phyloP scores from a whole-genome alignment of 148 eudicot genomes.

The Gaultheria prostrata region DNA sequence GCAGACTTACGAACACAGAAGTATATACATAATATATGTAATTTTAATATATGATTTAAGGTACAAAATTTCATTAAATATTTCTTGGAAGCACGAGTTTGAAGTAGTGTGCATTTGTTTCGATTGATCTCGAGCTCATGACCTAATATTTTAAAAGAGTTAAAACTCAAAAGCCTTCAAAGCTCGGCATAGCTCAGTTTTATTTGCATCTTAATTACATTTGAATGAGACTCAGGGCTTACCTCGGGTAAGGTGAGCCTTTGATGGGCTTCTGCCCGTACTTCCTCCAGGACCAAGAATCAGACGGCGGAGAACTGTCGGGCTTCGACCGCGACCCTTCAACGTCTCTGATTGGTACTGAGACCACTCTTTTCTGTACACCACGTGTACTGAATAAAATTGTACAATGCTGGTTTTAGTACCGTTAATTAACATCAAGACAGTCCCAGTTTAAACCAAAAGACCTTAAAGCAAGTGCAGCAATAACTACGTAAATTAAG shows the following conservation, averaged over 20 bases:
- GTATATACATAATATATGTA: too few species aligned
- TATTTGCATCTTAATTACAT: too few species aligned
- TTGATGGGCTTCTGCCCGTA: slow-evolving; percentile 86
- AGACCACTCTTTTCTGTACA: slow-evolving; percentile 59
- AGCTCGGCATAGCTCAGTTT: too few species aligned
- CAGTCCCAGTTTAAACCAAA: background rate
- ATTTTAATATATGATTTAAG: too few species aligned
- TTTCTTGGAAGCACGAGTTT: too few species aligned
- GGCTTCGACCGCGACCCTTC: slow-evolving; percentile 65
- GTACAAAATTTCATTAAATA: too few species aligned
- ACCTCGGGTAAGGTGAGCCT: slow-evolving; percentile 87
- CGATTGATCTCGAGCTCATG: too few species aligned
- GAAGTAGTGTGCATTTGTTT: too few species aligned
- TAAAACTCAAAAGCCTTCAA: too few species aligned
- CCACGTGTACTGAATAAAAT: slow-evolving; percentile 40
- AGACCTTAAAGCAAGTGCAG: too few species aligned
- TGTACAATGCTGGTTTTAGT: background rate
- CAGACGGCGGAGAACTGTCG: slow-evolving; percentile 73
- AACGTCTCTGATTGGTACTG: slow-evolving; percentile 59
- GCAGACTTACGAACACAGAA: background rate
- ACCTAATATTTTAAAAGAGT: too few species aligned
- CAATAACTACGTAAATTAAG: too few species aligned
- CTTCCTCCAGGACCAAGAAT: slow-evolving; percentile 90
- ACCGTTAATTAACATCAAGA: background rate
- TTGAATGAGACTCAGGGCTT: slow-evolving; percentile 3